A percentile compares a stretch with the other conserved stretches of the same genome.
phyloP scores from a whole-genome alignment of 768 basidiomycete genomes.

The Mrakia hoshinonis region DNA sequence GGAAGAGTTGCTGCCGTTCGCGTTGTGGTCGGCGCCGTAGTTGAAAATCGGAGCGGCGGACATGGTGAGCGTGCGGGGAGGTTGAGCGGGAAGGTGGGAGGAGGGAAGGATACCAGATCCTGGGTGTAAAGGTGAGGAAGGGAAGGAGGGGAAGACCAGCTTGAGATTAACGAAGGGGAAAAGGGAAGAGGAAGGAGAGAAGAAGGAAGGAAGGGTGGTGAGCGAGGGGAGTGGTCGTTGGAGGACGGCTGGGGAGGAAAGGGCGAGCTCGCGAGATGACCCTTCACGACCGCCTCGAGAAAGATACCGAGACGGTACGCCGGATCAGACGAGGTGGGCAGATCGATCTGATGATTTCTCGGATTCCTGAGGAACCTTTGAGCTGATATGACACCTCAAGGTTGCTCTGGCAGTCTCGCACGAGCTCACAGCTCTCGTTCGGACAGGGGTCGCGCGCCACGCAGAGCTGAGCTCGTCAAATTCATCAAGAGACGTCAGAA shows the following conservation, averaged over 20 bases:
- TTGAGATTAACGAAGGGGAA: not conserved
- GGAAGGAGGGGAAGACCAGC: not conserved
- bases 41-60: not conserved
- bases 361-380: too few relatives aligned
- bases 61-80: not conserved
- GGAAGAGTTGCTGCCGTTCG: not conserved
- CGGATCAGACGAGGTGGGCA: too few relatives aligned
- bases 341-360: too few relatives aligned
- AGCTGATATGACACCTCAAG: too few relatives aligned
- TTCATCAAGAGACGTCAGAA: too few relatives aligned
- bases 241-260: too few relatives aligned
- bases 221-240: not conserved
- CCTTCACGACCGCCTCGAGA: not conserved
- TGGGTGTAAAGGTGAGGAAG: too few relatives aligned
- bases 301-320: not conserved
- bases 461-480: too few relatives aligned
- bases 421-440: too few relatives aligned
- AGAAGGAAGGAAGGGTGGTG: not conserved
- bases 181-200: not conserved
- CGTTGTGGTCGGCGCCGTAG: not conserved
- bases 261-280: not conserved
- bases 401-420: too few relatives aligned
- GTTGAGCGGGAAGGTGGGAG: not conserved
- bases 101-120: slow-evolving; percentile 4
- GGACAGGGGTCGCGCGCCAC: too few relatives aligned